Evolutionary conservation across 306 rosid species (phyloP).

Genomic region (Macrotyloma uniflorum): DNA sequence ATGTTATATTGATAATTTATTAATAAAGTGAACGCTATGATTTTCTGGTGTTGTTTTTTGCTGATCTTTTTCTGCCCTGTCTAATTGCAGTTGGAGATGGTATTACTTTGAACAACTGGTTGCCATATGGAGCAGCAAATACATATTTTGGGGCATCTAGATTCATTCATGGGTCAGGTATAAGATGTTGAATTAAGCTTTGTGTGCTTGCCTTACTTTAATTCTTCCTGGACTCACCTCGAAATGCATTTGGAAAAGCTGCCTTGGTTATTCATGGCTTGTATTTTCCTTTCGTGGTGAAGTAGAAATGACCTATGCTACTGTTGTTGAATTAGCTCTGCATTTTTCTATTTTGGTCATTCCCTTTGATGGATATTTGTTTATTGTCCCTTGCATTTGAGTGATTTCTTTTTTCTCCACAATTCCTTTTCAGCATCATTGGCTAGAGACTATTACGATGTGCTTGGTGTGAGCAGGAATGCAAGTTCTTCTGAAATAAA

Average conservation of each 20-base stretch:
- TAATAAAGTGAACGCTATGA: background rate
- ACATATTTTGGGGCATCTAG: slow-evolving; percentile 49
- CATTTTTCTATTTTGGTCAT: background rate
- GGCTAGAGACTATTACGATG: slow-evolving; percentile 80
- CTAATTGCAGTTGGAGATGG: slow-evolving; percentile 40
- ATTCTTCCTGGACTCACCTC: background rate
- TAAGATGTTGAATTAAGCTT: slow-evolving; percentile 16
- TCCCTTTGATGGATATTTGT: background rate
- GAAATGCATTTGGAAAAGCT: slow-evolving; percentile 24
- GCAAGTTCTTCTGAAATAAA: slow-evolving; percentile 89
- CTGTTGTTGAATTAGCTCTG: background rate
- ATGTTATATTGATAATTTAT: background rate
- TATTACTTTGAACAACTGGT: slow-evolving; percentile 51
- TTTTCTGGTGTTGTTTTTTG: background rate
- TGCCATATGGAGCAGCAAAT: slow-evolving; percentile 57
- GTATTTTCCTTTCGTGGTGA: slow-evolving; percentile 19
- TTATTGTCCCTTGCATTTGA: background rate
- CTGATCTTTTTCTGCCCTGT: background rate
- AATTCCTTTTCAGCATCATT: slow-evolving; percentile 61
- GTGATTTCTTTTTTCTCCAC: background rate
- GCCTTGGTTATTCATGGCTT: background rate
- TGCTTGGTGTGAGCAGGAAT: slow-evolving; percentile 84
- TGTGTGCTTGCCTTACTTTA: background rate
- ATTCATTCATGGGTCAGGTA: slow-evolving; percentile 87
- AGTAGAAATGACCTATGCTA: background rate